Conservation (phyloP, 164 flowering plant species). For the Berberis thunbergii region DNA sequence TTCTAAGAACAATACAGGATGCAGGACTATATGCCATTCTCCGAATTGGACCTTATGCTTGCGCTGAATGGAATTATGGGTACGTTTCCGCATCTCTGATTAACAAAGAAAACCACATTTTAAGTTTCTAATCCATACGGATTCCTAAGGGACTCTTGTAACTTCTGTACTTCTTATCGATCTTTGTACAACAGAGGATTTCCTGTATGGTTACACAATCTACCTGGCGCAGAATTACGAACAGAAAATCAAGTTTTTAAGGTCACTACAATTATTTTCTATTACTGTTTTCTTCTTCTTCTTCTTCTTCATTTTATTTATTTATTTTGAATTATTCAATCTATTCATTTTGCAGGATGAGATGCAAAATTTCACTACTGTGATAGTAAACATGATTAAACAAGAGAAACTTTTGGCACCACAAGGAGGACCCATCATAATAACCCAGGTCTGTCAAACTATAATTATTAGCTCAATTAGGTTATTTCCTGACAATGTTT, state of each 20-base stretch:
- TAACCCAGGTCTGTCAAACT: conserved; percentile 3
- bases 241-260: conserved; percentile 4
- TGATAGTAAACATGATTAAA: conserved; percentile 2
- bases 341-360: conserved; percentile 1
- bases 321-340: not conserved
- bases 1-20: conserved; percentile 39
- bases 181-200: conserved; percentile 4
- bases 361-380: conserved; percentile 11
- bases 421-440: conserved; percentile 11
- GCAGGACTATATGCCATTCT: conserved; percentile 51
- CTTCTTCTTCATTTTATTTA: not conserved
- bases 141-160: not conserved
- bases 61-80: conserved; percentile 35
- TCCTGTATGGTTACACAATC: conserved; percentile 12
- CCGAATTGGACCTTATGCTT: conserved; percentile 40
- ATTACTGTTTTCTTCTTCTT: not conserved
- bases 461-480: not conserved
- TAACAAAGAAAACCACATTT: too few species aligned
- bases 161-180: not conserved
- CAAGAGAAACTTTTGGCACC: conserved; percentile 7
- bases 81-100: conserved; percentile 6
- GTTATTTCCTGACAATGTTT: not conserved
- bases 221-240: conserved; percentile 3
- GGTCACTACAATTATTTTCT: not conserved
- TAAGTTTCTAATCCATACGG: not conserved